Evolutionary conservation across 192 early-diverging fungal species (phyloP).

Genomic region (Mycoemilia scoparia): DNA sequence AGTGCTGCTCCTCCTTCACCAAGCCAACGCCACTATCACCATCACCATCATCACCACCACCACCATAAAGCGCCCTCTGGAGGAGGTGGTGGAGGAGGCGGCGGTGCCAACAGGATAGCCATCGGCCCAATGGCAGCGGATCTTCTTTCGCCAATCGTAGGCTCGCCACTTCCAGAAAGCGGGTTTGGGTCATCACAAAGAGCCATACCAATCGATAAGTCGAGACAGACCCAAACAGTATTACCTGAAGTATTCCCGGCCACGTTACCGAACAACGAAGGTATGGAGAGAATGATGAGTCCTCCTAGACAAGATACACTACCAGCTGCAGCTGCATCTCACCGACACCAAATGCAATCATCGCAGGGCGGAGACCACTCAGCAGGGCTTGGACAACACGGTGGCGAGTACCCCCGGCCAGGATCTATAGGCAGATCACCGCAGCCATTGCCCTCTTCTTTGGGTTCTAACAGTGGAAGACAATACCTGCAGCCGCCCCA

Average conservation of each 20-base stretch:
- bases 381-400: conserved; percentile 15
- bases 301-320: conserved; percentile 18
- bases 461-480: conserved; percentile 3
- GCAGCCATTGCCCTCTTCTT: conserved; percentile 1
- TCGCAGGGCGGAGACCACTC: conserved; percentile 20
- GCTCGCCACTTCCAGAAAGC: conserved; percentile 23
- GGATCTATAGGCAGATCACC: not conserved
- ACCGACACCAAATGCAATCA: too few relatives aligned
- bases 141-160: conserved; percentile 24
- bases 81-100: conserved; percentile 17
- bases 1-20: conserved; percentile 1
- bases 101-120: too few relatives aligned
- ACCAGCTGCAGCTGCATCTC: conserved; percentile 11
- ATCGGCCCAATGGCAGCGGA: too few relatives aligned
- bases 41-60: not conserved
- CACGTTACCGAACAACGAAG: conserved; percentile 27
- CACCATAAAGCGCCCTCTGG: conserved; percentile 1
- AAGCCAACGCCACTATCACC: conserved; percentile 2
- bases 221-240: conserved; percentile 7
- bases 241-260: conserved; percentile 27
- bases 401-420: conserved; percentile 4
- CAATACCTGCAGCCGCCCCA: conserved; percentile 5
- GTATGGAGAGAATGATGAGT: conserved; percentile 26
- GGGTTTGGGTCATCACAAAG: conserved; percentile 2
- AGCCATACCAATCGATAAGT: not conserved